phyloP scores from a whole-genome alignment of 495 filamentous ascomycete genomes.

The Annulohypoxylon moriforme region DNA sequence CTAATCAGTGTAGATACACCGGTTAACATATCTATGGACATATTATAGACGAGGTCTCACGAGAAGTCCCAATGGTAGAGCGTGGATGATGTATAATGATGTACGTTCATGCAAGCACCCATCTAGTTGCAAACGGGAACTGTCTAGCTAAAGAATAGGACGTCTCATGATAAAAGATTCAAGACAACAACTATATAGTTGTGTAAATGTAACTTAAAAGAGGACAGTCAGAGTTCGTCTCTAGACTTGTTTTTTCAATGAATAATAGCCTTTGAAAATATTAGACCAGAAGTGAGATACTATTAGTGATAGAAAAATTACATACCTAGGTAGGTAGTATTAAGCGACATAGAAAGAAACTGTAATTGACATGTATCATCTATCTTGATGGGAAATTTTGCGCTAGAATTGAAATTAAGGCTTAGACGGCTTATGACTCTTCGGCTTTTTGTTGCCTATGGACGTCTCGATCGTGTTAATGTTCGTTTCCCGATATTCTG shows the following conservation, averaged over 20 bases:
- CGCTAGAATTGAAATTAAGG: background rate
- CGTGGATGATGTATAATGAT: conserved; percentile 7
- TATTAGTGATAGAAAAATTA: background rate
- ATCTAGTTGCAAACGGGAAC: conserved; percentile 19
- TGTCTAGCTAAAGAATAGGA: background rate
- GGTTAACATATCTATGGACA: background rate
- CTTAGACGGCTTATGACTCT: background rate
- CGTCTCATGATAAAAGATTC: background rate
- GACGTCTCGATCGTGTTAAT: conserved; percentile 52
- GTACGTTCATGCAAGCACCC: conserved; percentile 19
- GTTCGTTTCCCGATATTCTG: conserved; percentile 38
- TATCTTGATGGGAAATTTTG: background rate
- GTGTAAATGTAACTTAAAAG: background rate
- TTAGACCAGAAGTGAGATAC: background rate
- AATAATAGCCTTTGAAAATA: background rate
- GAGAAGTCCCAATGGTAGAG: background rate
- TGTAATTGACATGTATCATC: background rate
- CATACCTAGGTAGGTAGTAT: too few species aligned
- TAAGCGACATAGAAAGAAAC: background rate
- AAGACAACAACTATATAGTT: background rate
- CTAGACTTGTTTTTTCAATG: background rate
- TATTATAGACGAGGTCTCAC: background rate
- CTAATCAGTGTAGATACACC: background rate
- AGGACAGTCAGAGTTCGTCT: background rate
- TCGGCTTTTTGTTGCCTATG: conserved; percentile 53